These are phyloP conservation scores for Zalerion maritima DNA, from an alignment of 495 filamentous ascomycete genomes.

Conservation along the genomic window DNA sequence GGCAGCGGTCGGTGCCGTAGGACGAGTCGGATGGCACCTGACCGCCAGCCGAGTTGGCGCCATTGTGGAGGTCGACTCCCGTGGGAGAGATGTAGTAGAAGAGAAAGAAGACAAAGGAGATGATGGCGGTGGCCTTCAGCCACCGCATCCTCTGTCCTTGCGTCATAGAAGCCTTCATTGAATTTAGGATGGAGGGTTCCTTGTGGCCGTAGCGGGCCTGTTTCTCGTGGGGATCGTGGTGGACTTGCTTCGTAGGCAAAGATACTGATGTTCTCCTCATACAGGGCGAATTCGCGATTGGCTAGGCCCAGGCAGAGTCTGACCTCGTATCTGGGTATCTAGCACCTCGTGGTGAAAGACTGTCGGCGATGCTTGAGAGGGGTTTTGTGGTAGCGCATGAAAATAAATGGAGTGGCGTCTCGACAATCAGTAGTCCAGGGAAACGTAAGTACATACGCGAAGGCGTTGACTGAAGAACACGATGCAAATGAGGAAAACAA, in stretches of 20 bases:
- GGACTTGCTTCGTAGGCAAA: conserved; percentile 40
- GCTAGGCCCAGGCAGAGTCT: no score
- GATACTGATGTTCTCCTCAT: conserved; percentile 47
- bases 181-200: conserved; percentile 29
- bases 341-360: no score
- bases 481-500: no score
- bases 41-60: conserved; percentile 25
- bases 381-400: no score
- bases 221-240: conserved; percentile 44
- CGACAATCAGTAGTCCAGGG: no score
- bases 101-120: conserved; percentile 58
- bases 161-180: conserved; percentile 42
- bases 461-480: no score
- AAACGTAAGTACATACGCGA: no score
- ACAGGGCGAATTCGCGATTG: no score
- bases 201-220: conserved; percentile 35
- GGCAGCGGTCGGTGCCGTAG: conserved; percentile 56
- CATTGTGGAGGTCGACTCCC: conserved; percentile 30
- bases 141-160: conserved; percentile 63
- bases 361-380: no score
- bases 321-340: no score
- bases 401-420: no score
- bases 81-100: conserved; percentile 60
- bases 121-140: conserved; percentile 67
- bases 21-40: conserved; percentile 44